phyloP scores from a whole-genome alignment of 345 rosid species.

The Camelina neglecta region DNA sequence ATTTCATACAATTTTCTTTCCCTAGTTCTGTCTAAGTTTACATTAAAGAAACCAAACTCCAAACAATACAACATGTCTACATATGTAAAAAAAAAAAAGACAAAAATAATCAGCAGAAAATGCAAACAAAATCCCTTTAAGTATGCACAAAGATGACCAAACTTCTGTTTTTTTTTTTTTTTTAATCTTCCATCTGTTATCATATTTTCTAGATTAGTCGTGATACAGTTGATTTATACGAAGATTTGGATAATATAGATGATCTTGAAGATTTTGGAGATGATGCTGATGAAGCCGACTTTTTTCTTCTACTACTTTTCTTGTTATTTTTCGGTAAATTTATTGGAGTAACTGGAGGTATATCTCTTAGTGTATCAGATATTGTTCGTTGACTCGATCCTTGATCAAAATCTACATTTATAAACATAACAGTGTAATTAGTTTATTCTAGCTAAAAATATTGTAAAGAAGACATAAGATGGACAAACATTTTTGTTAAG shows the following conservation, averaged over 20 bases:
- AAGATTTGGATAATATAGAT: conserved; percentile 41
- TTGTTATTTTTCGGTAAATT: conserved; percentile 34
- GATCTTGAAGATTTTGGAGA: conserved; percentile 43
- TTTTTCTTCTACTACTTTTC: conserved; percentile 34
- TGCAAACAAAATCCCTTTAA: conserved; percentile 10
- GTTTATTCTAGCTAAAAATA: background rate
- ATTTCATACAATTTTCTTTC: background rate
- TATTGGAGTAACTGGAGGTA: conserved; percentile 21
- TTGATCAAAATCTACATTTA: conserved; percentile 42
- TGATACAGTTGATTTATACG: conserved; percentile 43
- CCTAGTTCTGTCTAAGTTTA: background rate
- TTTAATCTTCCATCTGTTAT: conserved; percentile 8
- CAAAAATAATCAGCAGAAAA: conserved; percentile 3
- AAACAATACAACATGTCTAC: conserved; percentile 34
- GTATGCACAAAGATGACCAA: conserved; percentile 35
- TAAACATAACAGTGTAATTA: background rate
- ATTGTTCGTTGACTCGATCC: conserved; percentile 34
- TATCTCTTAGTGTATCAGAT: conserved; percentile 31
- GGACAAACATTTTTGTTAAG: too few relatives aligned
- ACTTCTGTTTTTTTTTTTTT: background rate
- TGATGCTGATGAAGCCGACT: conserved; percentile 38
- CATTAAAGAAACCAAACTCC: conserved; percentile 21
- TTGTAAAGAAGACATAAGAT: background rate
- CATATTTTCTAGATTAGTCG: conserved; percentile 35
- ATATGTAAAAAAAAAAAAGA: background rate